phyloP scores from a whole-genome alignment of 495 filamentous ascomycete genomes.

The Penicillium goetzii region DNA sequence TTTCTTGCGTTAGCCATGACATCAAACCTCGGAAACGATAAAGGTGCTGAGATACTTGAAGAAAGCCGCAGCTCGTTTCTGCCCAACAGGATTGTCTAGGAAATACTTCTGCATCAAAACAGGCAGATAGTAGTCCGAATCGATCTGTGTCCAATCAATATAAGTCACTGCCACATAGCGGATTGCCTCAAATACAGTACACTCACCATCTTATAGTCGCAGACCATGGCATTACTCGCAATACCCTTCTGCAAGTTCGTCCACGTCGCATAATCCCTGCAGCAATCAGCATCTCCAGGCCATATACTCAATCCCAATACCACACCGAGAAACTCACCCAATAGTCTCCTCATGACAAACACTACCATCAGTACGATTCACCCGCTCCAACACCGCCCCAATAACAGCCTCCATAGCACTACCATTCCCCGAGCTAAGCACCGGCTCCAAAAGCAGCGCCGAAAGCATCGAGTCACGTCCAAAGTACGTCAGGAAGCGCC shows the following conservation, averaged over 20 bases:
- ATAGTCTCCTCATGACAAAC: constrained; percentile 69
- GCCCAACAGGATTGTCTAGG: constrained; percentile 49
- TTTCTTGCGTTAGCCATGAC: constrained; percentile 5
- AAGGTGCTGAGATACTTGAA: constrained; percentile 37
- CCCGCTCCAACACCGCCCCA: constrained; percentile 59
- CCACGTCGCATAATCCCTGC: constrained; percentile 63
- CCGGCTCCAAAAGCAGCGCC: constrained; percentile 57
- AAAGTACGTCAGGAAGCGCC: constrained; percentile 70
- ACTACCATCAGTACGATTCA: constrained; percentile 61
- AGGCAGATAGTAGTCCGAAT: constrained; percentile 65
- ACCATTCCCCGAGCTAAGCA: constrained; percentile 59
- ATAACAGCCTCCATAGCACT: constrained; percentile 65
- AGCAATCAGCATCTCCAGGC: background rate
- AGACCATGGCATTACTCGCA: constrained; percentile 55
- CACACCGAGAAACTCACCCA: constrained; percentile 39
- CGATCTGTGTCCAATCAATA: constrained; percentile 39
- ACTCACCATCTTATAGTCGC: constrained; percentile 62
- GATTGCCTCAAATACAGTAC: background rate
- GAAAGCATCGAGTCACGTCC: constrained; percentile 67
- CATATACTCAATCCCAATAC: background rate
- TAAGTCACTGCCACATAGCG: background rate
- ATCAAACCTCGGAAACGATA: background rate
- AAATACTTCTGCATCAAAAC: constrained; percentile 64
- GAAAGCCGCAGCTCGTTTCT: constrained; percentile 46
- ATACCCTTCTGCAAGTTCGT: constrained; percentile 57